Percentiles rank a stretch among this genome's conserved stretches.
Evolutionary conservation across 306 rosid genomes (phyloP).

Genomic region (Hippophae rhamnoides): DNA sequence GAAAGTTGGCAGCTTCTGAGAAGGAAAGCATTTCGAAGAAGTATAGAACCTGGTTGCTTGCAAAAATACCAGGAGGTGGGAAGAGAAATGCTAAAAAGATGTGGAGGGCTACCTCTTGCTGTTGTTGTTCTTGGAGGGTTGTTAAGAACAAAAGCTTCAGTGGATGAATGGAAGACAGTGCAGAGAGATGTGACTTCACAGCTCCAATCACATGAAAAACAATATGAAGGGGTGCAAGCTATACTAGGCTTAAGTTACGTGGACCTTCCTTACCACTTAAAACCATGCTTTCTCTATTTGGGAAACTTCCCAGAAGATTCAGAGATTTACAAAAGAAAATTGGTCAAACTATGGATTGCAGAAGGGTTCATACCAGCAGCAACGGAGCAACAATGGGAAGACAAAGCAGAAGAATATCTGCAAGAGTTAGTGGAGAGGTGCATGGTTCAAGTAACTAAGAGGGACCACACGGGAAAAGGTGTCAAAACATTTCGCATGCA

Average conservation of each 20-base stretch:
- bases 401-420: conserved; percentile 29
- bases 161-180: conserved; percentile 5
- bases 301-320: conserved; percentile 7
- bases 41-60: background rate
- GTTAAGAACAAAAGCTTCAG: background rate
- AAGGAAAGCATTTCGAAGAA: background rate
- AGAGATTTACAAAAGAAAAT: conserved; percentile 5
- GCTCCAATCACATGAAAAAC: background rate
- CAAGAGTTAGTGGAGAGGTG: conserved; percentile 31
- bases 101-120: conserved; percentile 15
- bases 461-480: conserved; percentile 25
- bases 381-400: conserved; percentile 25
- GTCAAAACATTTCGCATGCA: conserved; percentile 45
- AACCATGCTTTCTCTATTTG: conserved; percentile 13
- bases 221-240: background rate
- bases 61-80: background rate
- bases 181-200: background rate
- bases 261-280: conserved; percentile 11
- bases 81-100: background rate
- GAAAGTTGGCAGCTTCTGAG: conserved; percentile 32
- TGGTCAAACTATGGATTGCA: conserved; percentile 13
- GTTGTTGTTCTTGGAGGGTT: conserved; percentile 14
- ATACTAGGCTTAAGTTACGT: conserved; percentile 16
- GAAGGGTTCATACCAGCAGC: conserved; percentile 2
- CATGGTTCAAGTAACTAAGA: conserved; percentile 41